phyloP scores from a whole-genome alignment of 2,329 filamentous ascomycete species.

The Colletotrichum sublineola region DNA sequence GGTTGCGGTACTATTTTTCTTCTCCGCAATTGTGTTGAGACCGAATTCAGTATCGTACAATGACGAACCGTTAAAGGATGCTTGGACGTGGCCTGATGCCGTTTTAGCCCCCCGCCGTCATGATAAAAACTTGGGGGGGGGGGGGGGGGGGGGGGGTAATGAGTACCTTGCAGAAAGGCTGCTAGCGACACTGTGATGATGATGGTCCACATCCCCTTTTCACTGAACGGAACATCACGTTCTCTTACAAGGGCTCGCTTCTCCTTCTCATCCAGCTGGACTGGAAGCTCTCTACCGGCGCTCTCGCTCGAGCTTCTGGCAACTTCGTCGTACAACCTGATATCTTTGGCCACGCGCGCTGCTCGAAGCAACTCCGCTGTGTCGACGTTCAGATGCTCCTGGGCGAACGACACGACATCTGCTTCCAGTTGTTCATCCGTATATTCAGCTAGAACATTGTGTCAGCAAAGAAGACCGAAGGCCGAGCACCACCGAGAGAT shows the following conservation, averaged over 20 bases:
- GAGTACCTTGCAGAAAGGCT: conserved; percentile 56
- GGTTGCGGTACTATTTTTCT: conserved; percentile 23
- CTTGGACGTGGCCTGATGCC: conserved; percentile 55
- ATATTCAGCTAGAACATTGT: conserved; percentile 50
- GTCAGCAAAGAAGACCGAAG: background rate
- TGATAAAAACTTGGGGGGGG: no score
- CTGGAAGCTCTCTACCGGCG: conserved; percentile 47
- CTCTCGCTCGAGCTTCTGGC: conserved; percentile 47
- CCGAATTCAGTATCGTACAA: conserved; percentile 45
- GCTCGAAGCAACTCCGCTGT: conserved; percentile 52
- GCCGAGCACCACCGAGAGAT: background rate
- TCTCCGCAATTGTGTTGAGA: background rate
- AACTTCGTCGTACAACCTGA: conserved; percentile 54
- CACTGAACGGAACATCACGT: conserved; percentile 55
- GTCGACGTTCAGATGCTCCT: conserved; percentile 49
- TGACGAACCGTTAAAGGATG: conserved; percentile 58
- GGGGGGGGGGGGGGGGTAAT: no score
- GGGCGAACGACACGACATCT: conserved; percentile 52
- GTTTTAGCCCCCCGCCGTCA: background rate
- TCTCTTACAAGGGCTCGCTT: conserved; percentile 54
- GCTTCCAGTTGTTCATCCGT: conserved; percentile 54
- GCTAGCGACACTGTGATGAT: conserved; percentile 59
- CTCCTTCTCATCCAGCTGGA: conserved; percentile 52
- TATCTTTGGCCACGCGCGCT: conserved; percentile 57
- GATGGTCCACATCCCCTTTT: conserved; percentile 56